A percentile compares a stretch with the other conserved stretches of the same genome.
Evolutionary conservation across 768 basidiomycete species (phyloP).

Genomic region (Albatrellus ellisii): DNA sequence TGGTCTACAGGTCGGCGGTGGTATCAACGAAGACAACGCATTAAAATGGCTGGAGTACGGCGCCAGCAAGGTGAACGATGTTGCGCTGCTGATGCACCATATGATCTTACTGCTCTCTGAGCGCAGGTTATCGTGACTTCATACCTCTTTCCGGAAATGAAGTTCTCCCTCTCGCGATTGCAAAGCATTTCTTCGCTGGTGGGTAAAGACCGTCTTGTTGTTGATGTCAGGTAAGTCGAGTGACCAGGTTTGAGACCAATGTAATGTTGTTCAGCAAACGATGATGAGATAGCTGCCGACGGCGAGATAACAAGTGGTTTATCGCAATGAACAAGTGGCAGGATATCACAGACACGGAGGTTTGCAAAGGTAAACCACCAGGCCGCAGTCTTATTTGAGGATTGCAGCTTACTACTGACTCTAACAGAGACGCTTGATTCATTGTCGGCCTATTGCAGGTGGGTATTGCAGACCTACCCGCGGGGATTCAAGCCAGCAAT

Average conservation of each 20-base stretch:
- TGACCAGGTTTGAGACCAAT: background rate
- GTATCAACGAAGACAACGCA: slow-evolving; percentile 76
- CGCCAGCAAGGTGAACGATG: slow-evolving; percentile 65
- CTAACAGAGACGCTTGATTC: slow-evolving; percentile 59
- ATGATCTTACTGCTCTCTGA: background rate
- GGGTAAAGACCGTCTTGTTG: slow-evolving; percentile 80
- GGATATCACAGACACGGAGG: slow-evolving; percentile 87
- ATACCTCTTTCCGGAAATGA: slow-evolving; percentile 77
- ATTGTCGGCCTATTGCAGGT: slow-evolving; percentile 78
- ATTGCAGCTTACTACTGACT: background rate
- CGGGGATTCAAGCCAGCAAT: background rate
- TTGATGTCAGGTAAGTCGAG: slow-evolving; percentile 74
- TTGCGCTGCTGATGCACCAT: slow-evolving; percentile 6
- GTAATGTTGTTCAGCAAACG: too few species aligned
- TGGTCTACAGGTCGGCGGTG: slow-evolving; percentile 86
- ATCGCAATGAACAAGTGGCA: slow-evolving; percentile 99
- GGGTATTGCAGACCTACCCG: slow-evolving; percentile 6
- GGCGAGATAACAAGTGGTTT: slow-evolving; percentile 65
- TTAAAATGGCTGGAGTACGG: slow-evolving; percentile 75
- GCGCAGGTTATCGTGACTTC: slow-evolving; percentile 93
- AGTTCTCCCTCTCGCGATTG: slow-evolving; percentile 66
- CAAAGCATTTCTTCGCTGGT: slow-evolving; percentile 44
- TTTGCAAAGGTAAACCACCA: slow-evolving; percentile 58
- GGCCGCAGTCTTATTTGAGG: background rate
- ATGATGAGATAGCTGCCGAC: slow-evolving; percentile 62